A percentile compares a stretch with the other conserved stretches of the same genome.
Conservation (phyloP, 148 eudicot genomes). For the Camellia granthamiana region DNA sequence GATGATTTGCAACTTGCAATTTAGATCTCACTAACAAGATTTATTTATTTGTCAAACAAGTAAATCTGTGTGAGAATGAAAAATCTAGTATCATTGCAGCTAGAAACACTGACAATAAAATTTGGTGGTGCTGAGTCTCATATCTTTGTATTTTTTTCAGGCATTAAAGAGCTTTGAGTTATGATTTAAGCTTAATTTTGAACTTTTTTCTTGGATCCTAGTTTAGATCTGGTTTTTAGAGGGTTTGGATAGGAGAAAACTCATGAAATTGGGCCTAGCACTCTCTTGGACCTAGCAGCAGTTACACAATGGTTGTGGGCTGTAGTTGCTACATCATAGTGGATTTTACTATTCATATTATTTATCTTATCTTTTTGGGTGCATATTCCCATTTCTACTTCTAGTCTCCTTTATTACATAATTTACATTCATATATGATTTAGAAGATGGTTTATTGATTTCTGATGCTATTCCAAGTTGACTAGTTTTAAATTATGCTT, state of each 20-base stretch:
- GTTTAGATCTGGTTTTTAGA: neutral
- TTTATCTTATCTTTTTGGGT: neutral
- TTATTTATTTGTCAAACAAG: neutral
- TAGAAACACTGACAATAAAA: neutral
- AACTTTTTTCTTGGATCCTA: neutral
- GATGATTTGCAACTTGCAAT: neutral
- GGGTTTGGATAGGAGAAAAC: neutral
- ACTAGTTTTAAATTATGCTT: neutral
- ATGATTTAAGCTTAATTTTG: neutral
- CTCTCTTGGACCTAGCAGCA: neutral
- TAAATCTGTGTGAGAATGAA: neutral
- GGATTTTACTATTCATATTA: neutral
- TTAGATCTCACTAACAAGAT: too few species aligned
- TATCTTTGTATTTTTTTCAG: neutral
- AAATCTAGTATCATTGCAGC: neutral
- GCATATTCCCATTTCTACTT: constrained; percentile 3
- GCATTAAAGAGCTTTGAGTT: neutral
- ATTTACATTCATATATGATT: neutral
- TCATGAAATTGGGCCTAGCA: neutral
- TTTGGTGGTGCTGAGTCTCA: neutral
- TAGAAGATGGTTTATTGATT: neutral
- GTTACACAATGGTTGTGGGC: neutral
- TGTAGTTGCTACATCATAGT: neutral
- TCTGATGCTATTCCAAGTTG: neutral
- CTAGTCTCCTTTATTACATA: neutral